These are phyloP conservation scores for Aspergillus uvarum DNA, from an alignment of 2,329 filamentous ascomycete genomes.

Conservation along the genomic window DNA sequence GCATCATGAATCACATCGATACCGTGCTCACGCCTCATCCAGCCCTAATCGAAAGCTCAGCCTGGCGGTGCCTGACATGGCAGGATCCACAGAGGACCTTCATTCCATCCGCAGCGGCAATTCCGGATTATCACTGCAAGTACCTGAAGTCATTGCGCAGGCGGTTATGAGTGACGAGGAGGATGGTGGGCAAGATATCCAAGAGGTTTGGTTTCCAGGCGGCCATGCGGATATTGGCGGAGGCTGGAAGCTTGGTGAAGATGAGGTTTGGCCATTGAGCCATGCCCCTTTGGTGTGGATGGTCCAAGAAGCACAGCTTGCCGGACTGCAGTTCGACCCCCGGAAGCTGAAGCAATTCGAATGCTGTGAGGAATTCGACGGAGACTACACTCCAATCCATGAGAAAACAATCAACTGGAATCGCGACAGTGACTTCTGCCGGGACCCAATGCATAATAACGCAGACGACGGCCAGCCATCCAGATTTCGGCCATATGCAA, in stretches of 20 bases:
- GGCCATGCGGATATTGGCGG: constrained; percentile 78
- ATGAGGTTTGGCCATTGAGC: constrained; percentile 60
- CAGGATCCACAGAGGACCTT: constrained; percentile 31
- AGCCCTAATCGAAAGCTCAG: constrained; percentile 16
- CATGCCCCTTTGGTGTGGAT: constrained; percentile 71
- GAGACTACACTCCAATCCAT: constrained; percentile 37
- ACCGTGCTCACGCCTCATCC: constrained; percentile 29
- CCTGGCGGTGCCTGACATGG: constrained; percentile 30
- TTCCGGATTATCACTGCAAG: constrained; percentile 31
- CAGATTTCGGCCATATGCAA: constrained; percentile 11
- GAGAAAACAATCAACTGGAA: constrained; percentile 20
- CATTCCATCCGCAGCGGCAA: constrained; percentile 32
- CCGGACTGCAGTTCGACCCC: constrained; percentile 69
- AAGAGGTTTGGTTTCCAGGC: constrained; percentile 73
- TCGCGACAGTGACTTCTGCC: constrained; percentile 14
- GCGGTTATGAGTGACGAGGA: constrained; percentile 29
- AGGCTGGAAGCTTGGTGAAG: constrained; percentile 63
- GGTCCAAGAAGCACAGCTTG: constrained; percentile 62
- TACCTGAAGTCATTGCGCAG: constrained; percentile 20
- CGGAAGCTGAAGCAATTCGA: constrained; percentile 67
- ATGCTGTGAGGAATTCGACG: constrained; percentile 53
- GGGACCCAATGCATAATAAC: constrained; percentile 17
- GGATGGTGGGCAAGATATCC: constrained; percentile 64
- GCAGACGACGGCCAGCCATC: constrained; percentile 10
- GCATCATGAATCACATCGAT: constrained; percentile 20